Base-by-base conservation (phyloP, 331 rosid genomes). In the Quercus lobata region DNA sequence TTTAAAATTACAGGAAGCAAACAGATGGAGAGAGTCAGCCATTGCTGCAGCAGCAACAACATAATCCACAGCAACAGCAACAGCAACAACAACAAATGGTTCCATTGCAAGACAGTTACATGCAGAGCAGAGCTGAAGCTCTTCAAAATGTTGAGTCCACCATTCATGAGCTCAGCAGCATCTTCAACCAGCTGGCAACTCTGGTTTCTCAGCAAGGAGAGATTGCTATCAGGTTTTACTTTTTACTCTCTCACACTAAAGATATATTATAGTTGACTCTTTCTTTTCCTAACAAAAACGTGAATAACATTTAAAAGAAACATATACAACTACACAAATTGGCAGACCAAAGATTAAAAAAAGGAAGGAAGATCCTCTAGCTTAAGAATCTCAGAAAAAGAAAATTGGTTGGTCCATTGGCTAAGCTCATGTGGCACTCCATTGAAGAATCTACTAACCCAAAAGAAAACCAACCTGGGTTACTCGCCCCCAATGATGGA, bases 91-190 rank as follows among this genome's bases (percentile, higher is more conserved):
- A 93, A 37, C 85, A 95, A 83, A 16, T 89, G 75, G 97, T 88
- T 83, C 97, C 98, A 2, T 83, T 91, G 87, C 98, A 93, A 86
- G 99, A 93, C 76, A 88, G 87, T 78, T 93, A 88, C 94, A 96
- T 93, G 97, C 98, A 96, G 86, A 96, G 94, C 88, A 86, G 98
- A 82, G 97, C 97, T 86, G 98, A 91, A 87, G 97, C 99, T 82
- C 90, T 96, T 85, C 99, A 91, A 78, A 96, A 93, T 85, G 97
- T 91, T 25, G 98, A 96, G 88, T 96, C 98, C 78, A 93, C 97
- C 49, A 93, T 96, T 81, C 98, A 96, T 79, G 97, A 96, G 82
- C 91, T 96, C 71, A 78, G 98, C 91, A 96, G 71, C 86, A 96
- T 96, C 79, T 93, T 96, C 75, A 96, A 91, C 88, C 97, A 96